Base-by-base conservation (phyloP, 2,329 filamentous ascomycete species). In the Xylariaceae sp. region DNA sequence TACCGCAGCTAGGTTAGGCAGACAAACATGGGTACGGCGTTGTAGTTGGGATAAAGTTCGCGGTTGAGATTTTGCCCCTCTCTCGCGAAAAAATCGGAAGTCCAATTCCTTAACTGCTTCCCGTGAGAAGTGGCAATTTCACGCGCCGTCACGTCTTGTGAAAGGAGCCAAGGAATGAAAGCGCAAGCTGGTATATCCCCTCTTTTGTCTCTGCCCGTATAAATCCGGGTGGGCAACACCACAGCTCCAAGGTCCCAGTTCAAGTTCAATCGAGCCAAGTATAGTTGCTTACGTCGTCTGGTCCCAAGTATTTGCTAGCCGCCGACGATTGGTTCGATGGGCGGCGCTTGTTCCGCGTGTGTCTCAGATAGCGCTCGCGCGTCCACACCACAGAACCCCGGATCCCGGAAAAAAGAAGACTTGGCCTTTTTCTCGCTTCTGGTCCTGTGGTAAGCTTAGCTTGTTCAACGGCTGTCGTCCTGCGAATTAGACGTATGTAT, bases 351-450 rank as follows among this genome's bases (percentile, higher is more conserved):
- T 39, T 46, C 52, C 26, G 58, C 40, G 56, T 45, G 44, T 44
- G 59, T 62, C 56, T 62, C 59, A 59, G 56, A 51, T 56, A 19
- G 24, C 52, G 53, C 24, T 44, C 31, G 53, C 47, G 55, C 52
- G 33, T 45, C 51, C 50, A 46, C 46, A 55, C 50, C 46, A 44
- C 19, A 26, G 23, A 21, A 17, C 29, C 56, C 56, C 50, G 52
- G 37, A 48, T 48, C 40, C 52, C 33, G 55, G 59, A 29, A 43
- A n/a, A n/a, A n/a, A n/a, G n/a, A n/a, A n/a, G n/a, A n/a, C n/a
- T n/a, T n/a, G n/a, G n/a, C n/a, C n/a, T n/a, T n/a, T n/a, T n/a
- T n/a, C n/a, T n/a, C n/a, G n/a, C n/a, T n/a, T n/a, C n/a, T n/a
- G n/a, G n/a, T n/a, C n/a, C n/a, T n/a, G n/a, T n/a, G n/a, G n/a